Evolutionary conservation across 768 basidiomycete species (phyloP).

Genomic region (Cystobasidium ongulense): DNA sequence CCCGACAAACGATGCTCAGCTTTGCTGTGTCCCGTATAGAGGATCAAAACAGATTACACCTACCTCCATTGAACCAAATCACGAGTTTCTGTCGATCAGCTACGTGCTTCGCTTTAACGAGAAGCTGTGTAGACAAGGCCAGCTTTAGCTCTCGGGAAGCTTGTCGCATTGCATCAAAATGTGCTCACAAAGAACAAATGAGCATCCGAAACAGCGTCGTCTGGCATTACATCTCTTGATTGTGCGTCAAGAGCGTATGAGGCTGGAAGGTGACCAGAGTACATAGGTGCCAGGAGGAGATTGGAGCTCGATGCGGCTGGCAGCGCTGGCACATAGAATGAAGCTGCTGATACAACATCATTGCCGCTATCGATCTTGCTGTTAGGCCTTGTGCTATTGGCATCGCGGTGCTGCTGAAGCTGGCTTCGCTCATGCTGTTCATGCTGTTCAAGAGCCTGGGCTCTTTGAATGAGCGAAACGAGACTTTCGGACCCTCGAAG

Average conservation of each 20-base stretch:
- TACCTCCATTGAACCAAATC: conserved; percentile 93
- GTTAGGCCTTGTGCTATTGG: neutral
- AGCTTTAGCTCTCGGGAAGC: neutral
- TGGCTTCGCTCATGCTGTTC: neutral
- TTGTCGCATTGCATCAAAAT: neutral
- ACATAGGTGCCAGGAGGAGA: conserved; percentile 7
- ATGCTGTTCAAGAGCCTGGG: neutral
- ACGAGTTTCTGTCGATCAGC: conserved; percentile 86
- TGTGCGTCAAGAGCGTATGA: neutral
- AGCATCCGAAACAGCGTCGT: conserved; percentile 4
- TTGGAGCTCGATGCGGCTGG: neutral
- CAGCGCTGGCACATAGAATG: conserved; percentile 20
- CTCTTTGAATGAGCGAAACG: neutral
- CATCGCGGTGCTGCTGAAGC: neutral
- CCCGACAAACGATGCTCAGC: conserved; percentile 32
- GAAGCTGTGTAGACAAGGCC: conserved; percentile 46
- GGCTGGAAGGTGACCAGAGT: conserved; percentile 27
- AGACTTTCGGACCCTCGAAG: neutral
- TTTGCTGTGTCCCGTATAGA: neutral
- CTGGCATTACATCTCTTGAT: neutral
- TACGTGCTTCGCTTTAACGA: conserved; percentile 72
- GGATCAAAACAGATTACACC: neutral
- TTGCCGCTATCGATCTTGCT: neutral
- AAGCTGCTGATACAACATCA: conserved; percentile 3
- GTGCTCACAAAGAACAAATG: conserved; percentile 31